Evolutionary conservation across 2,329 filamentous ascomycete species (phyloP).

Genomic region (Colletotrichum sp.): DNA sequence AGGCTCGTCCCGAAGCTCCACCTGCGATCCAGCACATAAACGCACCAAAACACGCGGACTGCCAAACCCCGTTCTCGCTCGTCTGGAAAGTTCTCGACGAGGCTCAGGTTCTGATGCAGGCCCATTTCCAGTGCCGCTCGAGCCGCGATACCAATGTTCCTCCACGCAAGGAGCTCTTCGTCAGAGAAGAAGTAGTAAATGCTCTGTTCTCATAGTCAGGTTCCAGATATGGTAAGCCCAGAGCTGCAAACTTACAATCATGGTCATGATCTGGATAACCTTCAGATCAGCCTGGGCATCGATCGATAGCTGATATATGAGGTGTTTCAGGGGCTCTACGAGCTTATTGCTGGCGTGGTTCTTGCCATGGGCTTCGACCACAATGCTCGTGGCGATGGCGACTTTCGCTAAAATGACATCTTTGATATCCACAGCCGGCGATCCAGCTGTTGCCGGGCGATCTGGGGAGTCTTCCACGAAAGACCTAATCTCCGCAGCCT

Average conservation of each 20-base stretch:
- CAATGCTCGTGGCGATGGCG: slow-evolving; percentile 35
- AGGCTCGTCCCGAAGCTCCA: slow-evolving; percentile 58
- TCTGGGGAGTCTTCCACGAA: slow-evolving; percentile 20
- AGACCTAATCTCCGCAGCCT: slow-evolving; percentile 29
- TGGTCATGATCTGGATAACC: slow-evolving; percentile 34
- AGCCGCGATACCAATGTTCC: slow-evolving; percentile 50
- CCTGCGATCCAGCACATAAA: slow-evolving; percentile 56
- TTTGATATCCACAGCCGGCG: slow-evolving; percentile 16
- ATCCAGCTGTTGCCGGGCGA: no score
- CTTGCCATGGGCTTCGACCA: slow-evolving; percentile 35
- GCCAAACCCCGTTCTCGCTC: slow-evolving; percentile 33
- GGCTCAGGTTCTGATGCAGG: slow-evolving; percentile 49
- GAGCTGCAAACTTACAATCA: slow-evolving; percentile 27
- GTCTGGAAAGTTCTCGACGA: slow-evolving; percentile 41
- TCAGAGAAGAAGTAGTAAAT: slow-evolving; percentile 50
- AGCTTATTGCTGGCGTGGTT: slow-evolving; percentile 30
- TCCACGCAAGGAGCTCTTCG: slow-evolving; percentile 54
- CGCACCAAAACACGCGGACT: slow-evolving; percentile 51
- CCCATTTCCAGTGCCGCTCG: slow-evolving; percentile 53
- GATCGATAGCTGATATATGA: slow-evolving; percentile 1
- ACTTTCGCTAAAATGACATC: slow-evolving; percentile 37
- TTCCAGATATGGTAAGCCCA: accelerated
- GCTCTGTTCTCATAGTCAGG: slow-evolving; percentile 27
- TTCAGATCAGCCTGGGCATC: slow-evolving; percentile 35
- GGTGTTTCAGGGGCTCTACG: slow-evolving; percentile 31